Evolutionary conservation across 2,329 filamentous ascomycete genomes (phyloP).

Genomic region (Aspergillus tanneri): DNA sequence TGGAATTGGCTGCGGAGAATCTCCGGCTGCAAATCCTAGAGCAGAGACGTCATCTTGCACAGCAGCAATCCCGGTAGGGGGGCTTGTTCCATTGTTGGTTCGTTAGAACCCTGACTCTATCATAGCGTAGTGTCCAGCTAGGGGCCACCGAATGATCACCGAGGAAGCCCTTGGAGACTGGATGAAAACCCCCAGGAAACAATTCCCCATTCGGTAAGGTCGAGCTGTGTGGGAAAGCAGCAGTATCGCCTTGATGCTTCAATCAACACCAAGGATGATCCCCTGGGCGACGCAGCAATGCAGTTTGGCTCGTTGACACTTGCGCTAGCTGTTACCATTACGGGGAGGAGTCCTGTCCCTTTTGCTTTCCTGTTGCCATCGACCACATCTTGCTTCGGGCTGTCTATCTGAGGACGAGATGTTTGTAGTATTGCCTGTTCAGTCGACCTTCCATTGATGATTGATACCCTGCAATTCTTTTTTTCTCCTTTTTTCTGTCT

Average conservation of each 20-base stretch:
- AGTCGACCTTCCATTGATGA: background rate
- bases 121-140: too few species aligned
- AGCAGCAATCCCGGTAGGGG: slow-evolving; percentile 32
- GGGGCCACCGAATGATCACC: too few species aligned
- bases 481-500: background rate
- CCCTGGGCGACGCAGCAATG: background rate
- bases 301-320: background rate
- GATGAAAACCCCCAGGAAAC: too few species aligned
- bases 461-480: background rate
- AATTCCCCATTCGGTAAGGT: too few species aligned
- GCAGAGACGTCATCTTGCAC: slow-evolving; percentile 49
- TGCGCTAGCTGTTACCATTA: background rate
- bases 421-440: background rate
- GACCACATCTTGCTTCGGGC: background rate
- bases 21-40: slow-evolving; percentile 67
- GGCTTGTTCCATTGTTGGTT: background rate
- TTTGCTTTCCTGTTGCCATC: background rate
- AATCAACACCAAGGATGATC: background rate
- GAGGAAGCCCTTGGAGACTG: too few species aligned
- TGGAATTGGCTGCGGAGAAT: slow-evolving; percentile 77
- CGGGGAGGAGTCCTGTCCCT: background rate
- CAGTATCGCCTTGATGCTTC: too few species aligned
- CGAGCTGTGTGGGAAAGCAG: too few species aligned
- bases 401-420: background rate
- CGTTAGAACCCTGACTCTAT: too few species aligned